A percentile compares a stretch with the other conserved stretches of the same genome.
These are phyloP conservation scores for Acaromyces ingoldii DNA, from an alignment of 1,284 basidiomycete genomes.

Conservation along the genomic window DNA sequence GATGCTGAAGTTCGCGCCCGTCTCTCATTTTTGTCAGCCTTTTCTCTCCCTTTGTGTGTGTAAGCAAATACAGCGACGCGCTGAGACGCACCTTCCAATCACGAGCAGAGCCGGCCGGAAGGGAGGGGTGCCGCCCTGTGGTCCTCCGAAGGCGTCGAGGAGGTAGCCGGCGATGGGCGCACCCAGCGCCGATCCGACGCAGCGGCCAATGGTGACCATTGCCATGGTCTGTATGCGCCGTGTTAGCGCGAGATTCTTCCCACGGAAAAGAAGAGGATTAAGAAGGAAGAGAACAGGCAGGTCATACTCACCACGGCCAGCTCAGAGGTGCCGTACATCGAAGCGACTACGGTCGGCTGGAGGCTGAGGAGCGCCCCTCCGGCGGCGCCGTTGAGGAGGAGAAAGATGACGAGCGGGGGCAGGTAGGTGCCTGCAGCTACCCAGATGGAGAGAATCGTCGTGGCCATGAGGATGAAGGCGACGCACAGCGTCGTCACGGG, in stretches of 20 bases:
- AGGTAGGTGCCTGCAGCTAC: constrained; percentile 17
- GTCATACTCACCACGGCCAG: constrained; percentile 15
- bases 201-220: constrained; percentile 24
- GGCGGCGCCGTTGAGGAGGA: constrained; percentile 28
- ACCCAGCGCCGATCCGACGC: constrained; percentile 25
- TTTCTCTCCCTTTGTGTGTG: too few species aligned
- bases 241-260: neutral
- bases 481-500: constrained; percentile 25
- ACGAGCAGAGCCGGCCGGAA: constrained; percentile 23
- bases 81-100: too few species aligned
- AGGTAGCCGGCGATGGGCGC: constrained; percentile 27
- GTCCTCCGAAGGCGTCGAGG: constrained; percentile 26
- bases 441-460: constrained; percentile 28
- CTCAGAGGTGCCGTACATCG: constrained; percentile 25
- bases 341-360: constrained; percentile 27
- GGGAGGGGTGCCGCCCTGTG: constrained; percentile 15
- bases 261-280: too few species aligned
- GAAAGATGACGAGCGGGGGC: constrained; percentile 19
- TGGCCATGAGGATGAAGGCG: constrained; percentile 18
- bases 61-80: too few species aligned
- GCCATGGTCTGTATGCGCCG: constrained; percentile 1
- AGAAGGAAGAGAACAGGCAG: neutral
- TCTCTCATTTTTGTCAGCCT: too few species aligned
- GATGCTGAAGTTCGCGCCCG: too few species aligned
- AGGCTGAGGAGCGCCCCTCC: constrained; percentile 26